Base-by-base conservation (phyloP, 2,329 filamentous ascomycete species). In the Bertia moriformis region DNA sequence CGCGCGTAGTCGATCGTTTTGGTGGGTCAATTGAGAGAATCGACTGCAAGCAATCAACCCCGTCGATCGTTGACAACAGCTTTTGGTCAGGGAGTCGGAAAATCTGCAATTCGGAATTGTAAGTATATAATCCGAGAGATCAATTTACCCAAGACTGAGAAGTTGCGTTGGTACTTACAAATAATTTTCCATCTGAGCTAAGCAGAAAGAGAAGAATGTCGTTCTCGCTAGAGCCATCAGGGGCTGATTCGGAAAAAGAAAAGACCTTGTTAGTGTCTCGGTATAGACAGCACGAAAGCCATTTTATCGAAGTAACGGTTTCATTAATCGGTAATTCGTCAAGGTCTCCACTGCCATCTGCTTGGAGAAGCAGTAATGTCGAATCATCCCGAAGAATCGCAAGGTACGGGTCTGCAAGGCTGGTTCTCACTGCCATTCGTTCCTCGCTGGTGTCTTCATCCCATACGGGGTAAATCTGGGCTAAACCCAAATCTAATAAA, bases 391-490 rank as follows among this genome's bases (percentile, higher is more conserved):
- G 63, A 22, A 78, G 50, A 4, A 81, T 60, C 2, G 77, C 57
- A 18, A 82, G 51, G 49, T 77, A 81, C 2, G 76, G 73, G 44
- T 81, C 76, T 32, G 66, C 65, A 45, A 80, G 73, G 45, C 68
- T 76, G 7, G 69, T 66, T 43, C 66, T 69, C 33, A 75, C 58
- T 40, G 77, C 68, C 39, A 63, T 62, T 18, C 72, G 63, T 45
- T 78, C 69, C 12, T 58, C 67, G 38, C 68, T 73, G 5, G 63
- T 70, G 42, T 73, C 69, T 49, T 78, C 76, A 45, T 81, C 77
- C 53, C 69, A 67, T 51, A 80, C 67, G 2, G 75, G 72, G 45
- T 78, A 71, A 38, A 83, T 81, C 48, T 81, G 74, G 27, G 69
- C 64, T 46, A 82, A 62, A 39, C 67, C 69, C 41, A 82, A 57